phyloP scores from a whole-genome alignment of 2,329 filamentous ascomycete genomes.

The Epichloe glyceriae region DNA sequence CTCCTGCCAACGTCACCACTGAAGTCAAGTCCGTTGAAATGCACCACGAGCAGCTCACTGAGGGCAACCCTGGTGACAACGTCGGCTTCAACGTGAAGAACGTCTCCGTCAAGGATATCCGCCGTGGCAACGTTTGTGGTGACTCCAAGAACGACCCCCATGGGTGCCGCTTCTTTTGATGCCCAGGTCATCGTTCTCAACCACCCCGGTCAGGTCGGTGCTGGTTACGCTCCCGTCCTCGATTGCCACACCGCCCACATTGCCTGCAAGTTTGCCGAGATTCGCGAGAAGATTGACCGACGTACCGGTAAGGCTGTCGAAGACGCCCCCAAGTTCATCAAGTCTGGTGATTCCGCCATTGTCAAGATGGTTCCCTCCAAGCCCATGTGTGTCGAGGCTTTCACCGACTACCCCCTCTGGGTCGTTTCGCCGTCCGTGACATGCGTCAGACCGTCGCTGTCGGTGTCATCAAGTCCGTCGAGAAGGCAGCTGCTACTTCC shows the following conservation, averaged over 20 bases:
- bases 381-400: slow-evolving; percentile 99
- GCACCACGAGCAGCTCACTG: slow-evolving; percentile 97
- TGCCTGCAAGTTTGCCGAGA: slow-evolving; percentile 99
- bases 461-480: slow-evolving; percentile 86
- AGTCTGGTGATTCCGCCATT: slow-evolving; percentile 99
- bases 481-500: slow-evolving; percentile 43
- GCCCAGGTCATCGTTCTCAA: slow-evolving; percentile 99
- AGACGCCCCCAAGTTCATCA: slow-evolving; percentile 95
- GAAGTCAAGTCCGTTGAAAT: slow-evolving; percentile 99
- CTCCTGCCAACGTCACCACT: slow-evolving; percentile 97
- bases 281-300: slow-evolving; percentile 99
- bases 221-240: slow-evolving; percentile 96
- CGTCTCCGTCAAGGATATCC: slow-evolving; percentile 99
- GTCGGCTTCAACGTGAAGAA: slow-evolving; percentile 99
- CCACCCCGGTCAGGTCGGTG: slow-evolving; percentile 99
- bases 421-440: slow-evolving; percentile 99
- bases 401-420: slow-evolving; percentile 99
- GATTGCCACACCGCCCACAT: slow-evolving; percentile 99
- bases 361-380: slow-evolving; percentile 99
- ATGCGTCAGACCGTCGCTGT: slow-evolving; percentile 86
- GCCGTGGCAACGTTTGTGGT: slow-evolving; percentile 98
- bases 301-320: slow-evolving; percentile 98
- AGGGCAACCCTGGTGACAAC: slow-evolving; percentile 98
- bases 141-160: slow-evolving; percentile 99
- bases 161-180: slow-evolving; percentile 85